phyloP scores from a whole-genome alignment of 352 stramenopile genomes.

The Pythium vanterpoolii region DNA sequence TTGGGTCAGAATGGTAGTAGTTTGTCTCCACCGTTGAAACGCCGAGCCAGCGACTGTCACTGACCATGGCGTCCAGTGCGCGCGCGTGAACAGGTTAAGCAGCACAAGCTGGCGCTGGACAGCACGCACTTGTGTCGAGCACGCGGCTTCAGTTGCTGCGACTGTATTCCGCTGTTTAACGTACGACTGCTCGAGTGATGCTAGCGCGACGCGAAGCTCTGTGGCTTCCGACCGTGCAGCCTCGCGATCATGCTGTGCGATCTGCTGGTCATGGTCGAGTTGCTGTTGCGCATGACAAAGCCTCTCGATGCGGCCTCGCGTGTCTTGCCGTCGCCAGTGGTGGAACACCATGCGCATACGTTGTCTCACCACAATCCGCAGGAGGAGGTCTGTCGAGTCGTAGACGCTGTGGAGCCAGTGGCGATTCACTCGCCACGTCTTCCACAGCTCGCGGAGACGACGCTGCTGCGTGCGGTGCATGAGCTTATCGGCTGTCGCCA shows the following conservation, averaged over 20 bases:
- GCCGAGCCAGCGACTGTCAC: background rate
- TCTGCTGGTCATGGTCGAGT: background rate
- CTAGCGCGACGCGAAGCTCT: background rate
- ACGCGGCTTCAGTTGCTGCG: background rate
- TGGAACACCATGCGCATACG: background rate
- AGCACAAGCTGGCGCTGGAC: background rate
- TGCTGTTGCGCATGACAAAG: background rate
- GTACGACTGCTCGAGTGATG: background rate
- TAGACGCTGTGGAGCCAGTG: background rate
- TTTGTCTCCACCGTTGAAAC: constrained; percentile 1
- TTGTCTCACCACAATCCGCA: background rate
- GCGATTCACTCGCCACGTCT: background rate
- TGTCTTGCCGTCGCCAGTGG: background rate
- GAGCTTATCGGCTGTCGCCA: background rate
- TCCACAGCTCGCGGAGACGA: background rate
- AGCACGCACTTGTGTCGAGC: background rate
- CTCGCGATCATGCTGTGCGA: background rate
- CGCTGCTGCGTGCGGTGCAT: background rate
- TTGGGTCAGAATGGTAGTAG: background rate
- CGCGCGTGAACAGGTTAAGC: background rate
- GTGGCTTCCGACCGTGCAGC: background rate
- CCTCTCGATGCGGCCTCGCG: background rate
- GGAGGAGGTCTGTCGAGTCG: background rate
- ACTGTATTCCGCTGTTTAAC: background rate
- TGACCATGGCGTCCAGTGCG: background rate